These are phyloP conservation scores for Hygrocybe punicea DNA, from an alignment of 768 basidiomycete species.

Conservation along the genomic window DNA sequence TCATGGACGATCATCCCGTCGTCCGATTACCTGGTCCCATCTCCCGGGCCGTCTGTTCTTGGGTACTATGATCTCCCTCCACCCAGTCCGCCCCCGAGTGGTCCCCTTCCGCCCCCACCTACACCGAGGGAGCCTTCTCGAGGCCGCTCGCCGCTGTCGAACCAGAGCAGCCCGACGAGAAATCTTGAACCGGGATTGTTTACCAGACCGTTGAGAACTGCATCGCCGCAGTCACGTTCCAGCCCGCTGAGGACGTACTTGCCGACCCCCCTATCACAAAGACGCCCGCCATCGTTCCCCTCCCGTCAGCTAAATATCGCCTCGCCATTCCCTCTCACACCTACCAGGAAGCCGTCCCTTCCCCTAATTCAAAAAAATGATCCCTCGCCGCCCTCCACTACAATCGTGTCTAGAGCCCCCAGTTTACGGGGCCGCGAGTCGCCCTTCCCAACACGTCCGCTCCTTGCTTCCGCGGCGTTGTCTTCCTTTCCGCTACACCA, in stretches of 20 bases:
- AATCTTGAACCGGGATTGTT: too few relatives aligned
- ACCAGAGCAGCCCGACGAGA: not conserved
- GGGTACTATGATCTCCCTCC: conserved; percentile 49
- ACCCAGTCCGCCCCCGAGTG: conserved; percentile 48
- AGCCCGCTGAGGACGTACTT: too few relatives aligned
- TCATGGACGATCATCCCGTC: conserved; percentile 25
- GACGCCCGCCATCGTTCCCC: not conserved
- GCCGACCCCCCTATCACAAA: too few relatives aligned
- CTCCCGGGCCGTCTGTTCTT: conserved; percentile 41
- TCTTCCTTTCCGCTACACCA: too few relatives aligned
- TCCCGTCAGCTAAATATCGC: conserved; percentile 8
- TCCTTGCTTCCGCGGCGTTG: conserved; percentile 20
- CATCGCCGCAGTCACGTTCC: too few relatives aligned
- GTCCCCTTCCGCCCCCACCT: conserved; percentile 42
- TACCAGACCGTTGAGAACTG: too few relatives aligned
- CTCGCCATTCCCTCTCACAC: not conserved
- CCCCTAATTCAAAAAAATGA: too few relatives aligned
- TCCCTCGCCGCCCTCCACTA: too few relatives aligned
- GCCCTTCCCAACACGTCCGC: conserved; percentile 50
- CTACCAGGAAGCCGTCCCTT: not conserved
- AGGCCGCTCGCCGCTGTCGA: conserved; percentile 4
- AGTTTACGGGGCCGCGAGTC: conserved; percentile 42
- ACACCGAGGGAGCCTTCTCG: conserved; percentile 10
- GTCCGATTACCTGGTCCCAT: conserved; percentile 34
- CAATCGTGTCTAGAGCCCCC: too few relatives aligned